A percentile compares a stretch with the other conserved stretches of the same genome.
Conservation (phyloP, 192 early-diverging fungal genomes). For the Podila verticillata region DNA sequence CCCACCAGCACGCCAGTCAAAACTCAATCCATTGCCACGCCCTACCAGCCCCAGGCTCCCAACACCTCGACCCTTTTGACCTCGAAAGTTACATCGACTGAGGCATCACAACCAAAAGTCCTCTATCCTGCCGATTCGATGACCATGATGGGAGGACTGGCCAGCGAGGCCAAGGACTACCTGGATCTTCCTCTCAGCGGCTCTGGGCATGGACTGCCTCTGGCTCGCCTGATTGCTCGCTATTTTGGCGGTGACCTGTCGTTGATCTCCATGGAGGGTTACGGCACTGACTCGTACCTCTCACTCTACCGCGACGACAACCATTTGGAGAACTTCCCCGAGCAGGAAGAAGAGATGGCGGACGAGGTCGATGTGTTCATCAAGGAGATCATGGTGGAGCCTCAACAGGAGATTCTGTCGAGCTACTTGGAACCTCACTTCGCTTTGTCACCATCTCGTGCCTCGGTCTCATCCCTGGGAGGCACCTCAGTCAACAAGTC, state of each 20-base stretch:
- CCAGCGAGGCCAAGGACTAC: constrained; percentile 23
- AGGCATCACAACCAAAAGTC: neutral
- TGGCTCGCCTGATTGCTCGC: constrained; percentile 64
- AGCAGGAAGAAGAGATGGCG: constrained; percentile 38
- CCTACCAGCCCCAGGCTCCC: constrained; percentile 10
- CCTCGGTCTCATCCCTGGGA: neutral
- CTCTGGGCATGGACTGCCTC: constrained; percentile 54
- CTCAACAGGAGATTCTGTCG: constrained; percentile 5
- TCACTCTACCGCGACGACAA: constrained; percentile 50
- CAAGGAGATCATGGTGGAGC: constrained; percentile 39
- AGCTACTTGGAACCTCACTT: neutral
- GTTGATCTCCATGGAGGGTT: constrained; percentile 73
- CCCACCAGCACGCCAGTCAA: constrained; percentile 8
- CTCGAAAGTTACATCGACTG: neutral
- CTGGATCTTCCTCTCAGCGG: constrained; percentile 31
- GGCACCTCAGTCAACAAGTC: too few species aligned
- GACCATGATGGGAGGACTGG: constrained; percentile 35
- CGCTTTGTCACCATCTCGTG: neutral
- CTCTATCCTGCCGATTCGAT: constrained; percentile 28
- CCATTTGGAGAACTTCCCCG: constrained; percentile 49
- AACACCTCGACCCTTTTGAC: neutral
- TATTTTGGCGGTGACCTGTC: constrained; percentile 76
- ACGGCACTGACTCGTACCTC: constrained; percentile 69
- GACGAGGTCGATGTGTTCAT: constrained; percentile 43
- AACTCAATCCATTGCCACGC: constrained; percentile 19